phyloP scores from a whole-genome alignment of 306 rosid genomes.

The Inga laurina region DNA sequence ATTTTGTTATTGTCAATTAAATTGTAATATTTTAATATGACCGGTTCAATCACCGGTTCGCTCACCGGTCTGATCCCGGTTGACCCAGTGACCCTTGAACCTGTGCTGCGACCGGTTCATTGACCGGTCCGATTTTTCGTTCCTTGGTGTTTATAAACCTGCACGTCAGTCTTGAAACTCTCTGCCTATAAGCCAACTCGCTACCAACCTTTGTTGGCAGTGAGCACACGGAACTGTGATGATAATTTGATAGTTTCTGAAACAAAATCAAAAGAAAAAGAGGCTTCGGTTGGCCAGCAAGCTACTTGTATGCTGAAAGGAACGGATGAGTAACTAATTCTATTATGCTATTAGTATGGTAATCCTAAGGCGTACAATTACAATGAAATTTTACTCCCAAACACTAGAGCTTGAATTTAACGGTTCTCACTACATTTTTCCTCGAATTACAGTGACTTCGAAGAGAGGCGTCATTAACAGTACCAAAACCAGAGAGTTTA shows the following conservation, averaged over 20 bases:
- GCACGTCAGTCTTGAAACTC: background rate
- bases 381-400: constrained; percentile 27
- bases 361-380: constrained; percentile 8
- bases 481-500: constrained; percentile 61
- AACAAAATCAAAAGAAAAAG: background rate
- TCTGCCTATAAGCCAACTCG: no score
- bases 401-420: constrained; percentile 57
- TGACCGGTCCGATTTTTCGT: no score
- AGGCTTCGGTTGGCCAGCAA: background rate
- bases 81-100: no score
- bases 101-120: no score
- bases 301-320: background rate
- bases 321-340: constrained; percentile 28
- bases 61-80: no score
- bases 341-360: constrained; percentile 25
- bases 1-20: no score
- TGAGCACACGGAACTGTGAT: no score
- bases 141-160: no score
- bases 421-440: constrained; percentile 61
- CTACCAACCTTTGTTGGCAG: no score
- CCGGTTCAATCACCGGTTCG: no score
- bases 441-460: constrained; percentile 63
- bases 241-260: background rate
- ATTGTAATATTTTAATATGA: no score
- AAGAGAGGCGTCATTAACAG: constrained; percentile 52